Evolutionary conservation across 768 basidiomycete species (phyloP).

Genomic region (Rhodotorula diobovata): DNA sequence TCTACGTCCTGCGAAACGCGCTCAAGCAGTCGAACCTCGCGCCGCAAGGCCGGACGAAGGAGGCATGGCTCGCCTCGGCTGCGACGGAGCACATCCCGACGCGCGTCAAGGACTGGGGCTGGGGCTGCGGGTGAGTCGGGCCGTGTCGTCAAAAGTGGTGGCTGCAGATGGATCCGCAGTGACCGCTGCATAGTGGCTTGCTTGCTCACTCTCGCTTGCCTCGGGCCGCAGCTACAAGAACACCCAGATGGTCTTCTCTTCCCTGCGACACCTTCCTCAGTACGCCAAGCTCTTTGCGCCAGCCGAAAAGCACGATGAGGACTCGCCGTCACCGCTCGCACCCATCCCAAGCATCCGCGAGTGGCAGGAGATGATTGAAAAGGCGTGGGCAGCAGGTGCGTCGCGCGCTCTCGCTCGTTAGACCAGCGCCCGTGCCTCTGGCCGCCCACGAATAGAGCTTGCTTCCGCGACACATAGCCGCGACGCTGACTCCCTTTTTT

Average conservation of each 20-base stretch:
- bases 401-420: background rate
- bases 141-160: too few relatives aligned
- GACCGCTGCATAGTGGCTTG: background rate
- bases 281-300: constrained; percentile 2
- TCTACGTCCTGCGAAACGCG: background rate
- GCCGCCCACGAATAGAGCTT: too few relatives aligned
- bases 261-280: constrained; percentile 21
- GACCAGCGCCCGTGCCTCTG: too few relatives aligned
- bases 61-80: constrained; percentile 14
- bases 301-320: background rate
- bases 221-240: constrained; percentile 35
- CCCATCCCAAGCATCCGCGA: constrained; percentile 35
- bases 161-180: too few relatives aligned
- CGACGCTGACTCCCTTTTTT: too few relatives aligned
- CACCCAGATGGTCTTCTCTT: constrained; percentile 38
- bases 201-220: background rate
- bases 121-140: constrained; percentile 32
- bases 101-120: constrained; percentile 26
- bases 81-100: constrained; percentile 29
- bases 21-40: background rate
- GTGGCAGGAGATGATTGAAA: constrained; percentile 36
- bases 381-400: constrained; percentile 36
- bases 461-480: too few relatives aligned
- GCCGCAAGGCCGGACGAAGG: constrained; percentile 9
- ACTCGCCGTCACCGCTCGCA: background rate